Base-by-base conservation (phyloP, 768 basidiomycete species). In the Ephemerocybe angulata region DNA sequence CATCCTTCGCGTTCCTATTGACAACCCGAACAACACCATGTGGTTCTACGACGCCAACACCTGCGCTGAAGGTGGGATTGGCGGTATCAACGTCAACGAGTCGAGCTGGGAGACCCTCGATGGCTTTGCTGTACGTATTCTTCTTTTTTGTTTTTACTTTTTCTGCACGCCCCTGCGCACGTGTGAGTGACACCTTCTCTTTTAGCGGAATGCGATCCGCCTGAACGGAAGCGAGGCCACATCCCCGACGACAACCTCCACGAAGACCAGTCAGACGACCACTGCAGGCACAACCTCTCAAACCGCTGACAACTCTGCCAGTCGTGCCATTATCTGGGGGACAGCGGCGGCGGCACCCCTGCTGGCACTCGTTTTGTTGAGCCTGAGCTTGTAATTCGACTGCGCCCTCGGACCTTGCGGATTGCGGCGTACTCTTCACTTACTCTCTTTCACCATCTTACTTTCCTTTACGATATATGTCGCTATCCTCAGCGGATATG, bases 11-110 rank as follows among this genome's bases (percentile, higher is more conserved):
- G 71, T 84, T 37, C 69, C 76, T 19, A 74, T 86, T 41, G 53
- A 63, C 10, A 67, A 78, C 51, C 70, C 77, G 54, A 73, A 72
- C 53, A 60, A 57, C 11, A 79, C 84, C 19, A 71, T 83, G 46
- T 86, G 83, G 83, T 86, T 82, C 65, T 86, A 70, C 65, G 85
- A 86, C 69, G 63, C 59, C 56, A 76, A 75, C 58, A 77, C 77
- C 6, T 86, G 85, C 65, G 74, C 70, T 2, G 57, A 72, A 49
- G 85, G 83, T 49, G 84, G 82, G 29, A 84, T 86, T 41, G 85
- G 84, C 37, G 84, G 68, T 10, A 81, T 86, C 60, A 86, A 86
- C 60, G 60, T 73, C 54, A 82, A 84, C 57, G 68, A 66, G 24
- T 74, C 72, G 22, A 74, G 70, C 43, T 70, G 70, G 24, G 64